phyloP scores from a whole-genome alignment of 2,329 filamentous ascomycete species.

The Immersiporthe knoxdaviesiana region DNA sequence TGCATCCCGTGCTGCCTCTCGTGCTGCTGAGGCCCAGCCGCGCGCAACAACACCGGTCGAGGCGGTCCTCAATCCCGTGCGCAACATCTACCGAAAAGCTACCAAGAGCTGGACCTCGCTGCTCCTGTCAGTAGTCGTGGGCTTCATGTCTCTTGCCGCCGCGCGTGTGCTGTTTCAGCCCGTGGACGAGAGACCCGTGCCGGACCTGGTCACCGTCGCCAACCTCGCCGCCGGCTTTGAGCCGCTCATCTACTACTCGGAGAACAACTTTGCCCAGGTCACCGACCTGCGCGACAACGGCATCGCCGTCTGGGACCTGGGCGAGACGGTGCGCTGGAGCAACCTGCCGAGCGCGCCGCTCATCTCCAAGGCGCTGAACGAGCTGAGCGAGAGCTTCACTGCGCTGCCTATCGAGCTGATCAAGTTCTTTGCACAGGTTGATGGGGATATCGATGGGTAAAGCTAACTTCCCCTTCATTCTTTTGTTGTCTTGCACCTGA shows the following conservation, averaged over 20 bases:
- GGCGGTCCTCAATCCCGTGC: slow-evolving; percentile 66
- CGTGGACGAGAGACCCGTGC: slow-evolving; percentile 67
- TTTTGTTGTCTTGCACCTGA: not conserved
- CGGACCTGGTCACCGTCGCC: slow-evolving; percentile 89
- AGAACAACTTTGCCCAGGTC: slow-evolving; percentile 84
- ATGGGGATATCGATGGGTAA: slow-evolving; percentile 85
- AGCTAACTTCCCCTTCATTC: not conserved
- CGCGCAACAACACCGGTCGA: slow-evolving; percentile 78
- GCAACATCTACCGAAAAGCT: slow-evolving; percentile 59
- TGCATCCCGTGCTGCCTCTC: slow-evolving; percentile 75
- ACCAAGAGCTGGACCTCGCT: slow-evolving; percentile 73
- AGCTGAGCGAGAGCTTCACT: slow-evolving; percentile 83
- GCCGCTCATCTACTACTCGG: slow-evolving; percentile 91
- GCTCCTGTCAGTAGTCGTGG: slow-evolving; percentile 62
- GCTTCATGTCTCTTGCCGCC: slow-evolving; percentile 66
- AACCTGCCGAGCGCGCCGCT: slow-evolving; percentile 89
- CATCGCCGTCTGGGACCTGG: slow-evolving; percentile 91
- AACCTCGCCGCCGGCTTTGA: slow-evolving; percentile 90
- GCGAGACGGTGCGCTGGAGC: slow-evolving; percentile 84
- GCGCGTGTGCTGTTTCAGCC: slow-evolving; percentile 71
- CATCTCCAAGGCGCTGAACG: slow-evolving; percentile 84
- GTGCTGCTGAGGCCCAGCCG: slow-evolving; percentile 81
- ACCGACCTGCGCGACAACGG: slow-evolving; percentile 88
- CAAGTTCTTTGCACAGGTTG: slow-evolving; percentile 89
- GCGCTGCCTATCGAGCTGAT: slow-evolving; percentile 83